phyloP scores from a whole-genome alignment of 2,329 filamentous ascomycete genomes.

The Gliomastix tumulicola region DNA sequence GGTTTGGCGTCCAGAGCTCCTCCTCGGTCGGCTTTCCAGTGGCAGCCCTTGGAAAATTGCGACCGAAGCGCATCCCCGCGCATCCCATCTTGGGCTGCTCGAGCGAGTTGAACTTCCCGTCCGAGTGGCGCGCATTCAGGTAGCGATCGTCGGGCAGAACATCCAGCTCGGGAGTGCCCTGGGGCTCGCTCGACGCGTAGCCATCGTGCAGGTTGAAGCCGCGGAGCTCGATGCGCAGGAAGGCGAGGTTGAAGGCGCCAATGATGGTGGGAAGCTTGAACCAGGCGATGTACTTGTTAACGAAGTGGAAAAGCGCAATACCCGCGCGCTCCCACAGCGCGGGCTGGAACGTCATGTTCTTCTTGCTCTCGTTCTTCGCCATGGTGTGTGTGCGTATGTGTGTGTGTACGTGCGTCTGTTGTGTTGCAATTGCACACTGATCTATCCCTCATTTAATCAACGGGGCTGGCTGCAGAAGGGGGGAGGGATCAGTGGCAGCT shows the following conservation, averaged over 20 bases:
- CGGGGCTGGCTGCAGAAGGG: not conserved
- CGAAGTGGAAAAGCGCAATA: conserved; percentile 22
- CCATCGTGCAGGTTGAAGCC: conserved; percentile 33
- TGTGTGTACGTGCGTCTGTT: too few species aligned
- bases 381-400: not conserved
- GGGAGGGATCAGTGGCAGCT: not conserved
- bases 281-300: conserved; percentile 30
- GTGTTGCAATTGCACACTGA: too few species aligned
- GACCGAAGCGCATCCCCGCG: conserved; percentile 33
- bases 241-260: conserved; percentile 30
- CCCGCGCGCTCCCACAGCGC: conserved; percentile 16
- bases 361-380: conserved; percentile 1
- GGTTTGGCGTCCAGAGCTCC: conserved; percentile 33
- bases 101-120: conserved; percentile 34
- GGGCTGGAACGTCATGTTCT: conserved; percentile 13
- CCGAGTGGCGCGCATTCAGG: conserved; percentile 27
- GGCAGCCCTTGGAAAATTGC: conserved; percentile 30
- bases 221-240: conserved; percentile 32
- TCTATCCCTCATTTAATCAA: not conserved
- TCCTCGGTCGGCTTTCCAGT: conserved; percentile 27
- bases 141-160: conserved; percentile 22
- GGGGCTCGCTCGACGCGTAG: conserved; percentile 20
- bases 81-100: conserved; percentile 35
- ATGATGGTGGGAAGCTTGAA: conserved; percentile 31
- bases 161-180: conserved; percentile 21